Percentiles rank a stretch among this genome's conserved stretches.
These are phyloP conservation scores for Colletotrichum camelliae DNA, from an alignment of 2,329 filamentous ascomycete species.

Conservation along the genomic window DNA sequence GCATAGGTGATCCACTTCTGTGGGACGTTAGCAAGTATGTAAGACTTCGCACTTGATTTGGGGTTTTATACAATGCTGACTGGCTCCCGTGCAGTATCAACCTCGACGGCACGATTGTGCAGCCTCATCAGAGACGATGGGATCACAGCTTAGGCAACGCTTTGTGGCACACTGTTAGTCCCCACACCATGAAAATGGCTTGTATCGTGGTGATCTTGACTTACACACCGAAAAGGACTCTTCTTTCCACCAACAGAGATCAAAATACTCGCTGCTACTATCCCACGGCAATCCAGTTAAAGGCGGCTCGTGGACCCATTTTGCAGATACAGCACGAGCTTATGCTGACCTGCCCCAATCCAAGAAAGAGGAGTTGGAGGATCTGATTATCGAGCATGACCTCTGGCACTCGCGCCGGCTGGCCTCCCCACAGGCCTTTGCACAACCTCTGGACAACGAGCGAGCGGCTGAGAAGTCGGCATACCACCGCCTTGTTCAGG, in stretches of 20 bases:
- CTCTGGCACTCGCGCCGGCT: neutral
- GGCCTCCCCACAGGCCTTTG: neutral
- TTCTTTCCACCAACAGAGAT: neutral
- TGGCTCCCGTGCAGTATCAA: neutral
- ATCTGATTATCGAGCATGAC: neutral
- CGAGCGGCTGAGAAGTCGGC: neutral
- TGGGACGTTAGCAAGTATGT: neutral
- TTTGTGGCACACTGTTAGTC: neutral
- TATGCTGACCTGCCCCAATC: neutral
- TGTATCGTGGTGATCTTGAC: neutral
- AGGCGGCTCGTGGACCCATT: neutral
- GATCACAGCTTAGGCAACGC: neutral
- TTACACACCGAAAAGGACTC: neutral
- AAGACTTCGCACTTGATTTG: neutral
- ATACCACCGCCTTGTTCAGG: neutral
- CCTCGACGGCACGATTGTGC: neutral
- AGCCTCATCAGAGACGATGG: neutral
- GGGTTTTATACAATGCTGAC: neutral
- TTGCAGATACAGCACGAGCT: neutral
- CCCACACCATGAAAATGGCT: neutral
- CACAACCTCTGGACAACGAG: neutral
- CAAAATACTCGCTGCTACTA: neutral
- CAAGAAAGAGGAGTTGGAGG: neutral
- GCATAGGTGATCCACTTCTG: neutral
- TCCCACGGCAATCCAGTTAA: neutral